Conservation (phyloP, 2,329 filamentous ascomycete species). For the Lasiodiplodia gonubiensis region DNA sequence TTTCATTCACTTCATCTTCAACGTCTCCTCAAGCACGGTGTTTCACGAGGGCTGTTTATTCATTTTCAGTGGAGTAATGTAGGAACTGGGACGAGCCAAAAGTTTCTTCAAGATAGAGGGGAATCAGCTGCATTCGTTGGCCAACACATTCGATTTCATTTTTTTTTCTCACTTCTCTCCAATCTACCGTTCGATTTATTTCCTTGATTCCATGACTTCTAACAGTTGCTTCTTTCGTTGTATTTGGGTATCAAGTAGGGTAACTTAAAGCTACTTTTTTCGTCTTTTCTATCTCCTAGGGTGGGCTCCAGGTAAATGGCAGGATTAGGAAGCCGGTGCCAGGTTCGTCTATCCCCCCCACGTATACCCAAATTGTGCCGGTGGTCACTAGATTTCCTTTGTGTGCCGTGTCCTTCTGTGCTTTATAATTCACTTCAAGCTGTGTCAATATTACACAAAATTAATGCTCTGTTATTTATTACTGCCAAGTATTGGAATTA, state of each 20-base stretch:
- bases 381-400: slow-evolving; percentile 24
- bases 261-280: neutral
- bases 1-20: slow-evolving; percentile 13
- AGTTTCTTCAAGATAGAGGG: slow-evolving; percentile 25
- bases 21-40: slow-evolving; percentile 14
- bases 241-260: slow-evolving; percentile 3
- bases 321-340: slow-evolving; percentile 10
- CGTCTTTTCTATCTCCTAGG: slow-evolving; percentile 6
- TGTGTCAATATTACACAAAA: slow-evolving; percentile 17
- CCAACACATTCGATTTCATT: slow-evolving; percentile 14
- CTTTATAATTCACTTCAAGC: neutral
- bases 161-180: slow-evolving; percentile 1
- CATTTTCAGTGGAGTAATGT: slow-evolving; percentile 22
- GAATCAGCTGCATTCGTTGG: slow-evolving; percentile 19
- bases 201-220: slow-evolving; percentile 11
- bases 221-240: neutral
- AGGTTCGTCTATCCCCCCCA: slow-evolving; percentile 13
- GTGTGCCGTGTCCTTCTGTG: neutral
- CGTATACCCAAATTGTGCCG: slow-evolving; percentile 21
- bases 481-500: neutral
- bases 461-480: slow-evolving; percentile 5
- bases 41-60: slow-evolving; percentile 5
- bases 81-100: slow-evolving; percentile 18
- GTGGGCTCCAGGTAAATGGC: slow-evolving; percentile 10
- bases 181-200: neutral